Percentiles rank a stretch among this genome's conserved stretches.
These are phyloP conservation scores for Salix exigua DNA, from an alignment of 345 rosid species.

Conservation along the genomic window DNA sequence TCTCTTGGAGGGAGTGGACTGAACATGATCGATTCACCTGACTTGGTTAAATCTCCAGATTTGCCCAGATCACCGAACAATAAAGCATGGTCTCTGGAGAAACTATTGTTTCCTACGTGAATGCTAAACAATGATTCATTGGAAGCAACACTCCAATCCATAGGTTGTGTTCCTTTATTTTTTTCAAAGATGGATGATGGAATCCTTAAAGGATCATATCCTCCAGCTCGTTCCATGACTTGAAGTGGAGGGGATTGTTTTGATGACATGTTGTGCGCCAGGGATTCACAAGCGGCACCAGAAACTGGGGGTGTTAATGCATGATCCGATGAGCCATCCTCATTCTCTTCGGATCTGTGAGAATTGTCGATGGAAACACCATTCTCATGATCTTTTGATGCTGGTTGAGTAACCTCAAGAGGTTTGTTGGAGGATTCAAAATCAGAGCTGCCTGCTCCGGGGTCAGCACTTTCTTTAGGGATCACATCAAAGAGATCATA, in stretches of 20 bases:
- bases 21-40: conserved; percentile 36
- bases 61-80: conserved; percentile 17
- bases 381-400: not conserved
- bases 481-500: conserved; percentile 32
- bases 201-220: conserved; percentile 49
- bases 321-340: conserved; percentile 11
- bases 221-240: conserved; percentile 56
- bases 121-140: conserved; percentile 71
- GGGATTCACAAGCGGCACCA: conserved; percentile 37
- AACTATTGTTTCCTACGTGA: conserved; percentile 57
- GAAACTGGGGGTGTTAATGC: conserved; percentile 35
- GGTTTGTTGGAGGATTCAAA: not conserved
- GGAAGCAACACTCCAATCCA: conserved; percentile 66
- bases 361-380: conserved; percentile 9
- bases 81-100: conserved; percentile 29
- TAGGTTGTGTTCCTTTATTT: conserved; percentile 32
- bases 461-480: not conserved
- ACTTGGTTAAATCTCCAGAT: conserved; percentile 35
- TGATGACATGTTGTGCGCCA: conserved; percentile 16
- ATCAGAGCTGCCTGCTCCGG: not conserved
- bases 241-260: conserved; percentile 65
- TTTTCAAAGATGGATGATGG: conserved; percentile 53
- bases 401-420: not conserved
- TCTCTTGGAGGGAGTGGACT: conserved; percentile 34
- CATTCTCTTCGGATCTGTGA: conserved; percentile 19